phyloP scores from a whole-genome alignment of 176 grass and related monocot genomes.

The Oryza longistaminata region DNA sequence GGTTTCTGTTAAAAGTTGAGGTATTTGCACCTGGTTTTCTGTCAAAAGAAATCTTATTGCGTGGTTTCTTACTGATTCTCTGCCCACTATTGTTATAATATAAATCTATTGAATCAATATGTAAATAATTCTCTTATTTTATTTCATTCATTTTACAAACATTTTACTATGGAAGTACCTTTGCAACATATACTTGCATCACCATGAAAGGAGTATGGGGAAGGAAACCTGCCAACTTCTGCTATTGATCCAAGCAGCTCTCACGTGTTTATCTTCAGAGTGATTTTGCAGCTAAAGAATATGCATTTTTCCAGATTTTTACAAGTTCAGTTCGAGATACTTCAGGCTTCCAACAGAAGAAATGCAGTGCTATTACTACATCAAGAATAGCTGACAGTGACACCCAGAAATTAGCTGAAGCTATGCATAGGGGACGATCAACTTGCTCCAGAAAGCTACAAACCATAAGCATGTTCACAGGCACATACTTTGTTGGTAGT shows the following conservation, averaged over 20 bases:
- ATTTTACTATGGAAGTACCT: background rate
- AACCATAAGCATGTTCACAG: background rate
- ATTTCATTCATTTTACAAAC: background rate
- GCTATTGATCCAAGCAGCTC: background rate
- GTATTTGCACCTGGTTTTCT: too few species aligned
- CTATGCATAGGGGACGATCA: background rate
- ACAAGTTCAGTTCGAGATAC: background rate
- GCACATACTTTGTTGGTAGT: background rate
- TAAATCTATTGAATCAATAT: background rate
- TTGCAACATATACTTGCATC: background rate
- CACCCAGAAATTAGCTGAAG: slow-evolving; percentile 2
- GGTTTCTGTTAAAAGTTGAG: too few species aligned
- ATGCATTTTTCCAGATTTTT: background rate
- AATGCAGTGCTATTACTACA: background rate
- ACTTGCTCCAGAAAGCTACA: background rate
- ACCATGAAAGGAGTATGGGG: background rate
- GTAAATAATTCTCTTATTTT: background rate
- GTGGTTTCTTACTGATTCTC: background rate
- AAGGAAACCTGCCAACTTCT: background rate
- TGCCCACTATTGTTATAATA: background rate
- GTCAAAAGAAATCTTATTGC: background rate
- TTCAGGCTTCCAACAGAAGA: background rate
- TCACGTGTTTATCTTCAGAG: background rate
- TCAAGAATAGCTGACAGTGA: background rate
- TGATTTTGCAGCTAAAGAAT: background rate